These are phyloP conservation scores for Aureobasidium sp. DNA, from an alignment of 2,329 filamentous ascomycete species.

Conservation along the genomic window DNA sequence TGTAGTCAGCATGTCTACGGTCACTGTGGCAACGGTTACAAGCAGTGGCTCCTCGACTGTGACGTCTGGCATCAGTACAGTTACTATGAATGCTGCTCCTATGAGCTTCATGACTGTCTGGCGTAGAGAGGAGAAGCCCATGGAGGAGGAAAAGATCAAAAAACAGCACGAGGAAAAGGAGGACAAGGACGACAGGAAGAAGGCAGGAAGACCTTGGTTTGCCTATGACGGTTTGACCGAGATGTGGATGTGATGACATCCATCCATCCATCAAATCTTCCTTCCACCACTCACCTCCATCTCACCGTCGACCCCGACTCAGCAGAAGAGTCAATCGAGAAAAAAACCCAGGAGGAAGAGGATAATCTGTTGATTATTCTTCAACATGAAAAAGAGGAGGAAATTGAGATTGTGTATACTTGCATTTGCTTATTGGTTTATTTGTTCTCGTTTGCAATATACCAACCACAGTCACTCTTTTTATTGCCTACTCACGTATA, in stretches of 20 bases:
- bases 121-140: neutral
- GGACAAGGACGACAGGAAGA: neutral
- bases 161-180: neutral
- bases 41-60: neutral
- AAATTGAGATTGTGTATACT: too few species aligned
- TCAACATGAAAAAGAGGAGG: too few species aligned
- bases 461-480: too few species aligned
- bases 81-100: neutral
- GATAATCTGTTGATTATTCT: too few species aligned
- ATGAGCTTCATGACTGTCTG: neutral
- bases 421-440: too few species aligned
- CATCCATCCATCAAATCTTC: too few species aligned
- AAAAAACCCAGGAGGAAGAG: too few species aligned
- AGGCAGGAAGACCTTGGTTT: neutral
- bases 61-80: neutral
- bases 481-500: too few species aligned
- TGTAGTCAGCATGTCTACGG: neutral
- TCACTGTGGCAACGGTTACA: neutral
- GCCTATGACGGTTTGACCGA: neutral
- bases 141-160: neutral
- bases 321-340: too few species aligned
- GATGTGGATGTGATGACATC: neutral
- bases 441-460: too few species aligned
- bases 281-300: too few species aligned
- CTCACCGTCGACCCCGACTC: too few species aligned